These are phyloP conservation scores for Rhinocladiella similis DNA, from an alignment of 2,329 filamentous ascomycete species.

Conservation along the genomic window DNA sequence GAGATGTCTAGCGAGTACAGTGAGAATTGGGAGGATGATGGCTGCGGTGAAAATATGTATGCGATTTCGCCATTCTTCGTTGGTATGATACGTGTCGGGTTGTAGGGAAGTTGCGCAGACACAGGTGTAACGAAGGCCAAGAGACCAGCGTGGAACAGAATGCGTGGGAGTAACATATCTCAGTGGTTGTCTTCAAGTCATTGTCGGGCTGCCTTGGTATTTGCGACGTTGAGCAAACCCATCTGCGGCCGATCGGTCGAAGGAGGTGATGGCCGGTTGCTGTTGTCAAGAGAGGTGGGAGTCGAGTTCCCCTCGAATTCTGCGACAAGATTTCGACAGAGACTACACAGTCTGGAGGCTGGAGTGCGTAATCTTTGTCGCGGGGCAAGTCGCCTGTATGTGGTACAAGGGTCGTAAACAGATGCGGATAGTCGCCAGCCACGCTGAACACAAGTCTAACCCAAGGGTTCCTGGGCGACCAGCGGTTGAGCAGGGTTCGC, in stretches of 20 bases:
- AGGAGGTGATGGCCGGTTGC: conserved; percentile 5
- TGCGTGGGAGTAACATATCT: conserved; percentile 15
- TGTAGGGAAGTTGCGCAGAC: conserved; percentile 65
- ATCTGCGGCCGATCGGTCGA: conserved; percentile 20
- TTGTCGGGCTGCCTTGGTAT: conserved; percentile 18
- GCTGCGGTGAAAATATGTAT: conserved; percentile 68
- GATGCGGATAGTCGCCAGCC: conserved; percentile 18
- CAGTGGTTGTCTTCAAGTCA: conserved; percentile 18
- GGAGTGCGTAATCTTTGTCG: conserved; percentile 1
- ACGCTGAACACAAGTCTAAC: conserved; percentile 5
- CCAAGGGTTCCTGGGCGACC: conserved; percentile 14
- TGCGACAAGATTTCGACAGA: neutral
- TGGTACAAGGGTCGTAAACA: conserved; percentile 13
- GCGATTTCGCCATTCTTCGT: conserved; percentile 55
- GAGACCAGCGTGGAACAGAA: conserved; percentile 16
- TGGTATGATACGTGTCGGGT: conserved; percentile 71
- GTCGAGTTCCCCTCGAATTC: neutral
- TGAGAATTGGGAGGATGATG: conserved; percentile 49
- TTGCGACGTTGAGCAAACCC: conserved; percentile 23
- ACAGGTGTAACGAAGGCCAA: conserved; percentile 22
- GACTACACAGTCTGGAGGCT: conserved; percentile 3
- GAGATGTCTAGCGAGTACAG: conserved; percentile 69
- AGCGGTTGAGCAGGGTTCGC: conserved; percentile 3
- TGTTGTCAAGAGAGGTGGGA: conserved; percentile 6
- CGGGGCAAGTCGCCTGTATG: conserved; percentile 6